Evolutionary conservation across 139 green algal species (phyloP), one percentile per base, ranked within the genome.

Genomic region (Mychonastes homosphaera): DNA sequence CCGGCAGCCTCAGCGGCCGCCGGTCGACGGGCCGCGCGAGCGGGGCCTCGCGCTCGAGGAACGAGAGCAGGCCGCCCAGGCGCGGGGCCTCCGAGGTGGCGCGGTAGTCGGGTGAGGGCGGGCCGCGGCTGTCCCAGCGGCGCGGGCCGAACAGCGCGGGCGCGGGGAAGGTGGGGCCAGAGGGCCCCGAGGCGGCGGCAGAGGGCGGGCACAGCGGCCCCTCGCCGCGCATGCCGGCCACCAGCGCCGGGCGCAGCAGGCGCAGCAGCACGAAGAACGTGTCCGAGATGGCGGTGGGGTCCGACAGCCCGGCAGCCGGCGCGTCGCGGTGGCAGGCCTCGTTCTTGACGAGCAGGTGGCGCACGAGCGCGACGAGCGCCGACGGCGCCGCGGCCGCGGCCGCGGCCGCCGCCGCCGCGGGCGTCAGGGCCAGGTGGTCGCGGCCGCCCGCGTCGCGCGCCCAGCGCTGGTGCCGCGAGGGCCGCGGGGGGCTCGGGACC

Each of bases 251-350:
- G 23, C 63, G 51, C 43, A 91, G 53, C 54, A 93, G 60, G 36
- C 72, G 67, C 50, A 95, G 62, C 64, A 94, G 62, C 15, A 58
- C 67, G 41, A 86, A 89, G 64, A 84, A 94, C 0, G 71, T 38
- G 8, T 77, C 86, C 12, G 80, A 65, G 13, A 96, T 64, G 2
- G 88, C 83, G 0, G 77, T 80, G 19, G 58, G 54, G 58, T 95
- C 84, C 4, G 79, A 84, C 41, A 95, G 67, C 0, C 86, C 86
- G 2, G 86, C 71, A 5, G 86, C 86, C 39, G 73, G 75, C 2
- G 88, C 35, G 43, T 92, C 82, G 18, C 86, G 62, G 36, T 62
- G 70, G 15, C 75, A 75, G 6, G 64, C 77, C 3, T 47, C 30
- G 73, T 94, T 94, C 69, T 83, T 90, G 45, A 60, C 58, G n/a